Base-by-base conservation (phyloP, 106 monocot genomes). In the Posidonia australis region DNA sequence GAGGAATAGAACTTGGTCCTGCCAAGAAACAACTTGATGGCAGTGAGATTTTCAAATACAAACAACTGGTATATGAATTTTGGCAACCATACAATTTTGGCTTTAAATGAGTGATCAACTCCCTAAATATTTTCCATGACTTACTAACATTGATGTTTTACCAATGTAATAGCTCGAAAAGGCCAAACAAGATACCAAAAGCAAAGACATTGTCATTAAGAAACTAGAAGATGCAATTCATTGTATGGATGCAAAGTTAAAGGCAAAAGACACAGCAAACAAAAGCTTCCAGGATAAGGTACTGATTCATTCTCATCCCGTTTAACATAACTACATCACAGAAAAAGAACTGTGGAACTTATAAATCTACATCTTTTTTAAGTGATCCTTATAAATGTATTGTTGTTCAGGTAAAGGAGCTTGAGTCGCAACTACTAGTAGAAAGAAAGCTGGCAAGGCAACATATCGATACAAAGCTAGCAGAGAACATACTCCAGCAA, bases 1-100 rank as follows among this genome's bases (percentile, higher is more conserved):
- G 86, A 64, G 93, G 89, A 66, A 77, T 89, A 66, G 93, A 94
- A 57, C 89, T 93, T 68, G 93, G 93, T 27, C 83, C 74, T 16
- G 89, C 89, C 29, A 93, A 81, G 67, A 89, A 77, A 70, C 93
- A 93, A 70, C 70, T 93, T 51, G 92, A 93, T 54, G 61, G 62
- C 24, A 58, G 68, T 62, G 90, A 90, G 71, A 13, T 76, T 41
- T 73, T 65, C 63, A 86, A 74, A 81, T 79, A 77, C 54, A 93
- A 86, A 64, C 75, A 79, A 18, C 76, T 85, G 87, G 92, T 93
- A 88, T 30, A 44, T 47, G 55, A 36, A 36, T 36, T 36, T 36
- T 36, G 36, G 36, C 7, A 4, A 36, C 36, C 36, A 36, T 36
- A 36, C 7, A 7, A 12, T 65, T 27, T 58, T 25, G 17, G 18